A percentile compares a stretch with the other conserved stretches of the same genome.
phyloP scores from a whole-genome alignment of 176 grass and related monocot species.

The Triticum urartu region DNA sequence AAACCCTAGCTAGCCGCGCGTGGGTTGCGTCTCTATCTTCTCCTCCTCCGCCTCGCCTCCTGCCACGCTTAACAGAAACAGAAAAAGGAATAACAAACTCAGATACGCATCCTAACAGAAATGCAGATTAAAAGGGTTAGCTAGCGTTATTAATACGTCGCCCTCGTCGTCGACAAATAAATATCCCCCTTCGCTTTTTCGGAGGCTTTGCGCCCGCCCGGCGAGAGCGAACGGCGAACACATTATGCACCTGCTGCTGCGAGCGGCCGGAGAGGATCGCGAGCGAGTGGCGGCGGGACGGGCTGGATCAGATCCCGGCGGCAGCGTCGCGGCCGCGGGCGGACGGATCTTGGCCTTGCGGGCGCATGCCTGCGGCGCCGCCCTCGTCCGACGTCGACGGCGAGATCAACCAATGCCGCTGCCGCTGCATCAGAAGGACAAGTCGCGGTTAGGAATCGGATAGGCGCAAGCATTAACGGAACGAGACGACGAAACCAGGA shows the following conservation, averaged over 20 bases:
- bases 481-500: not conserved
- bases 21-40: not conserved
- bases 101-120: not conserved
- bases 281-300: not conserved
- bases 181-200: not conserved
- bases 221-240: not conserved
- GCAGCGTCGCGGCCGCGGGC: not conserved
- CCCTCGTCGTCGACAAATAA: not conserved
- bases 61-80: not conserved
- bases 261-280: not conserved
- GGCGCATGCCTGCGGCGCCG: slow-evolving; percentile 9
- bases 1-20: not conserved
- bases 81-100: slow-evolving; percentile 14
- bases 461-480: not conserved
- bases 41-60: not conserved
- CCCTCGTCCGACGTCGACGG: not conserved
- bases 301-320: slow-evolving; percentile 22
- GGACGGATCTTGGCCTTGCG: not conserved
- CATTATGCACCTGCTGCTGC: not conserved
- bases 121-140: not conserved
- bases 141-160: slow-evolving; percentile 8
- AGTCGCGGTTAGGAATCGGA: not conserved
- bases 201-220: too few species aligned
- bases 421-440: slow-evolving; percentile 3
- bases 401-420: slow-evolving; percentile 3